Evolutionary conservation across 495 filamentous ascomycete genomes (phyloP).

Genomic region (Aspergillus heteromorphus): DNA sequence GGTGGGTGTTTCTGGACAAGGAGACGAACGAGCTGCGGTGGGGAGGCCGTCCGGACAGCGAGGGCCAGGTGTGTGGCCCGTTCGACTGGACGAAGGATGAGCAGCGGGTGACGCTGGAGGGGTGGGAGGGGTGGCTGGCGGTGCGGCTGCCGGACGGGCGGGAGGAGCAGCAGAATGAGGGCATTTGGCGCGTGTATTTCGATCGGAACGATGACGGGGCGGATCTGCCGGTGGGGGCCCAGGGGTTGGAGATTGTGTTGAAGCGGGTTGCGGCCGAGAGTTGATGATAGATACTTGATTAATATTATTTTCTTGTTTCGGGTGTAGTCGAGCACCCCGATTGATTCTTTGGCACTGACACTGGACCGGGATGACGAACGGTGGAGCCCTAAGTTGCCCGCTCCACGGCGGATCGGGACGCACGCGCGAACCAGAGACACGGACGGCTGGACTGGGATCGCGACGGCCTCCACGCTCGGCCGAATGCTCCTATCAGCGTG

Average conservation of each 20-base stretch:
- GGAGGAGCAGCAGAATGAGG: constrained; percentile 10
- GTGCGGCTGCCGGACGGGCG: constrained; percentile 19
- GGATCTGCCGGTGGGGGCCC: constrained; percentile 18
- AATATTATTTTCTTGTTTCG: no score
- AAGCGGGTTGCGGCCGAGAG: constrained; percentile 18
- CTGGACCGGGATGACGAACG: neutral
- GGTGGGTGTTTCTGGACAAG: constrained; percentile 25
- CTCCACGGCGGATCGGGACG: neutral
- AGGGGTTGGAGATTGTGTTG: constrained; percentile 20
- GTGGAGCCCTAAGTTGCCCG: neutral
- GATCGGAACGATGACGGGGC: constrained; percentile 25
- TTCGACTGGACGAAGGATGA: constrained; percentile 27
- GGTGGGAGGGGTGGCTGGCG: constrained; percentile 23
- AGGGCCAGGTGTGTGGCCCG: constrained; percentile 24
- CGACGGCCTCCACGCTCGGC: neutral
- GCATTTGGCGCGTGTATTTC: constrained; percentile 25
- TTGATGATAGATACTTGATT: neutral
- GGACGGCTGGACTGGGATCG: neutral
- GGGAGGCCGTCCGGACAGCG: constrained; percentile 22
- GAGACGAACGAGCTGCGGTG: constrained; percentile 22
- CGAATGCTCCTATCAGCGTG: neutral
- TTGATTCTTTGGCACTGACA: no score
- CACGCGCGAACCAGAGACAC: neutral
- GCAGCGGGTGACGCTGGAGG: constrained; percentile 20
- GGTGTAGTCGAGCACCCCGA: no score